Base-by-base conservation (phyloP, 2,329 filamentous ascomycete species). In the Microascus cirrosus region DNA sequence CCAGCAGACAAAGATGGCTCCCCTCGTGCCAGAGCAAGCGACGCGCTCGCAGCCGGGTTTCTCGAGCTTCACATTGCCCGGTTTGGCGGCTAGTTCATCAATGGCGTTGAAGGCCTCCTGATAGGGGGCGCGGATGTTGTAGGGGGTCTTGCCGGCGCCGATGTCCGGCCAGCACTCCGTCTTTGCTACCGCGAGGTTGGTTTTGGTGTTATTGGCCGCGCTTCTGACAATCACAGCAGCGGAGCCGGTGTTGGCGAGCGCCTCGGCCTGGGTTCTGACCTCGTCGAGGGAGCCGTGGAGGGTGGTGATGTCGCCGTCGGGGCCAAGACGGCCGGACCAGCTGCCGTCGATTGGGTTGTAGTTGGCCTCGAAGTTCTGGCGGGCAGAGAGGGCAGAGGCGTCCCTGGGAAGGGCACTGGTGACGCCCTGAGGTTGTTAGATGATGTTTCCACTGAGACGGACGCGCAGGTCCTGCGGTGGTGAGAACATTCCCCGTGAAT, bases 271-370 rank as follows among this genome's bases (percentile, higher is more conserved):
- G 12, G 36, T 25, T 6, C 24, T 25, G 15, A 56, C 54, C 13
- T 56, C 54, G n/a, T 56, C 39, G 54, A 56, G 50, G 25, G 54
- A 51, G 24, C 54, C 54, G 15, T 45, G 28, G 54, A 56, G 24
- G 54, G 54, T 51, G 28, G 51, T 45, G 24, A 15, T 22, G 3
- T 56, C 54, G 24, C 25, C 25, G 39, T 56, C 50, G 42, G 54
- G 42, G 39, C 54, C 28, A 8, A 34, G 35, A 42, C 18, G 15
- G 42, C 39, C 54, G 2, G 54, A 51, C 39, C 50, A 56, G 39
- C 12, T 20, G 54, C 39, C 36, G 7, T n/a, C 35, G 20, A 18
- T 3, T 4, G 45, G 32, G 8, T 13, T 45, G 36, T 20, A 55
- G 54, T 39, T 20, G 36, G 54, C 54, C 18, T 28, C n/a, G 35